A percentile compares a stretch with the other conserved stretches of the same genome.
phyloP scores from a whole-genome alignment of 2,329 filamentous ascomycete genomes.

The Aspergillus vadensis region DNA sequence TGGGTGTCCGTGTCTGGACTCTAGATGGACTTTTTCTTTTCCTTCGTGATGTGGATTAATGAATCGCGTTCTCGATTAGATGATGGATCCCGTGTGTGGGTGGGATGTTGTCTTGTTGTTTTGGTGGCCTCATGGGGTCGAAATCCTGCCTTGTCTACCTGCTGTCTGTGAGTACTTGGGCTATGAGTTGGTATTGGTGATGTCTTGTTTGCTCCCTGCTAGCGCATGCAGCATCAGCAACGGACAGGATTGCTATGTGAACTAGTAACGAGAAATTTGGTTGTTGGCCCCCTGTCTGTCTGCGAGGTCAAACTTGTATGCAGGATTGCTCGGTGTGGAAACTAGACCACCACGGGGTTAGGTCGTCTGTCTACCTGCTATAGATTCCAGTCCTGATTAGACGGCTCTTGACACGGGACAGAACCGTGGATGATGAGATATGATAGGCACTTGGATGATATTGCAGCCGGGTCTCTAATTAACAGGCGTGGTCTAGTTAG shows the following conservation, averaged over 20 bases:
- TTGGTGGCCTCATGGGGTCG: neutral
- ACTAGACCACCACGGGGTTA: neutral
- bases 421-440: neutral
- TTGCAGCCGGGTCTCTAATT: neutral
- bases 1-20: neutral
- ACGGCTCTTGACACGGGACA: neutral
- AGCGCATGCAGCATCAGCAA: slow-evolving; percentile 5
- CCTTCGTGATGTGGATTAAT: neutral
- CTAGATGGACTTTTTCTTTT: neutral
- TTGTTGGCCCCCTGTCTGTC: neutral
- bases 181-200: neutral
- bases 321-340: neutral
- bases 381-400: neutral
- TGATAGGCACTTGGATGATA: slow-evolving; percentile 2
- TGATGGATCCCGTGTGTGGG: neutral
- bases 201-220: neutral
- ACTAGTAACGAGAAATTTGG: neutral
- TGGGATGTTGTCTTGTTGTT: neutral
- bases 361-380: neutral
- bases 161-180: neutral
- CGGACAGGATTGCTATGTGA: neutral
- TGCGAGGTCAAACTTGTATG: neutral
- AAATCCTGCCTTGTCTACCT: neutral
- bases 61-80: neutral
- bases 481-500: neutral